phyloP scores from a whole-genome alignment of 257 asterid species.

The Rauvolfia tetraphylla region DNA sequence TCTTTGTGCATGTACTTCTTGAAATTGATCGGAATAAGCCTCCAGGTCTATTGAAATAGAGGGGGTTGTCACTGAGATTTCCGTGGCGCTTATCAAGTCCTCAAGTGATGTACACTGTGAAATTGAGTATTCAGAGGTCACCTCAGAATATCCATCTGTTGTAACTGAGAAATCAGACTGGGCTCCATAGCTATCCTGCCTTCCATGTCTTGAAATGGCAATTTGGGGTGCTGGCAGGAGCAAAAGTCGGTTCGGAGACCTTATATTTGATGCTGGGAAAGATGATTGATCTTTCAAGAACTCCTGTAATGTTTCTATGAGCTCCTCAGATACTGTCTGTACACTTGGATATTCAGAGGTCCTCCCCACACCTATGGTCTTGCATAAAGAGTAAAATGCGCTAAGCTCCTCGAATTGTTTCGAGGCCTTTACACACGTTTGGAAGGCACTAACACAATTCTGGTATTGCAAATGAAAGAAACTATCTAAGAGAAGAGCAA shows the following conservation, averaged over 20 bases:
- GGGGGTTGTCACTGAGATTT: slow-evolving; percentile 32
- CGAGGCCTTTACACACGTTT: slow-evolving; percentile 61
- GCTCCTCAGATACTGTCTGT: slow-evolving; percentile 54
- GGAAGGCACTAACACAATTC: slow-evolving; percentile 59
- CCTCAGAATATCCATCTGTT: slow-evolving; percentile 36
- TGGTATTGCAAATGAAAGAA: slow-evolving; percentile 69
- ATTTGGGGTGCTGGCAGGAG: slow-evolving; percentile 25
- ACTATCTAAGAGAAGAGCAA: slow-evolving; percentile 56
- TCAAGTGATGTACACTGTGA: slow-evolving; percentile 60
- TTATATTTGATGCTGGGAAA: slow-evolving; percentile 31
- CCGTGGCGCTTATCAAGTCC: slow-evolving; percentile 65
- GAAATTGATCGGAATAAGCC: slow-evolving; percentile 39
- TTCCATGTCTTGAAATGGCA: slow-evolving; percentile 13
- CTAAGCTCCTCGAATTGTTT: slow-evolving; percentile 72
- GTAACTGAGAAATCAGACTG: slow-evolving; percentile 46
- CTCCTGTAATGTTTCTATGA: slow-evolving; percentile 65
- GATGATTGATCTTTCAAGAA: slow-evolving; percentile 78
- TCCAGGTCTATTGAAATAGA: slow-evolving; percentile 76
- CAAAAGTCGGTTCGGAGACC: slow-evolving; percentile 25
- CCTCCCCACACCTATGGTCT: slow-evolving; percentile 61
- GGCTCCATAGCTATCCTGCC: slow-evolving; percentile 35
- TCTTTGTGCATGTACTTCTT: slow-evolving; percentile 14
- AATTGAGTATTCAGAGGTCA: slow-evolving; percentile 33
- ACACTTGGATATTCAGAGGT: slow-evolving; percentile 67
- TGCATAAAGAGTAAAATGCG: slow-evolving; percentile 50